Evolutionary conservation across 2,329 filamentous ascomycete genomes (phyloP), one percentile per base, ranked within the genome.

Genomic region (Ascochyta koolunga): DNA sequence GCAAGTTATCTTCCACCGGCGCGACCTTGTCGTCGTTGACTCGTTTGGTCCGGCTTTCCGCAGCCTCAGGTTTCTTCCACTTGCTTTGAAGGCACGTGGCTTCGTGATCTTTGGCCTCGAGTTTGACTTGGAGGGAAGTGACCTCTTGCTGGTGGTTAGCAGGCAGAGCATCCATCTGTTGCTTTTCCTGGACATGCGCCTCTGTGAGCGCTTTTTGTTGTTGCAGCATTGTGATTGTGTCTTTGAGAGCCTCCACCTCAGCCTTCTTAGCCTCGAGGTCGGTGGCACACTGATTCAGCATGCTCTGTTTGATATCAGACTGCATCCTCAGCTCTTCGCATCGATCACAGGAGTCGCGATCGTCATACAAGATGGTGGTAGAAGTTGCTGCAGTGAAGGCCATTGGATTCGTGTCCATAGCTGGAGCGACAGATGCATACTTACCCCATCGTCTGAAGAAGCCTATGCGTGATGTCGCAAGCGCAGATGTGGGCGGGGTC

Each of bases 241-340:
- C 21, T 9, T 29, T 24, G 11, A 44, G 32, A 24, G 18, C 35
- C 13, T 32, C 11, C 22, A 16, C 35, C n/a, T 51, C 32, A 40
- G 18, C 25, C 24, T 49, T 33, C 24, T 31, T 49, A 4, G 24
- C 27, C 25, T 38, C 19, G 22, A 49, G 15, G 2, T 18, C 44
- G n/a, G 40, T 21, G 8, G 35, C 32, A 37, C 38, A 48, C 18
- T 44, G 16, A 15, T 36, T 22, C 16, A 54, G 25, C 33, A 51
- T 54, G 15, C 27, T 41, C 16, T 44, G 44, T 21, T 44, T 54
- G n/a, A 49, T 39, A 10, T 56, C 10, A 13, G 54, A 44, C 24
- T 48, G 42, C 9, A 29, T 36, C 16, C 25, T 29, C 27, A 44
- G 35, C 27, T 52, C 39, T 10, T 52, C 48, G 22, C 43, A 56